phyloP scores from a whole-genome alignment of 345 rosid species.

The Ceriops decandra region DNA sequence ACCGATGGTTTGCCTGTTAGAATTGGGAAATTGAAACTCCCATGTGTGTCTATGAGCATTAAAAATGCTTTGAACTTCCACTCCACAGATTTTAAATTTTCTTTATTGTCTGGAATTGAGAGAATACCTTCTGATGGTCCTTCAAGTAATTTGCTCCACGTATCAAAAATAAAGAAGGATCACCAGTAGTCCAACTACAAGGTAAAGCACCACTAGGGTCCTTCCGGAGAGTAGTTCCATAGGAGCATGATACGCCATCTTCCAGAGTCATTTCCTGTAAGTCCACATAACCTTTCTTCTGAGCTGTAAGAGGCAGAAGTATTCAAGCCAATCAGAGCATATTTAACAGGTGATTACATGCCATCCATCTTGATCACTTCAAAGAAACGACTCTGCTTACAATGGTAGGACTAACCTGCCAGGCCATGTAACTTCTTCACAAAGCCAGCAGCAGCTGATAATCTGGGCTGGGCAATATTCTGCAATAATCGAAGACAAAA shows the following conservation, averaged over 20 bases:
- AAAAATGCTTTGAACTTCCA: too few relatives aligned
- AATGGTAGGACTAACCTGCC: slow-evolving; percentile 39
- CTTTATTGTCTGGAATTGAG: slow-evolving; percentile 1
- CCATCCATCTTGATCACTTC: slow-evolving; percentile 2
- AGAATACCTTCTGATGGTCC: slow-evolving; percentile 63
- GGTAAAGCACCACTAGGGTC: slow-evolving; percentile 53
- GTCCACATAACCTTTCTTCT: slow-evolving; percentile 71
- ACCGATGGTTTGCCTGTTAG: too few relatives aligned
- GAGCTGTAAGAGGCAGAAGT: slow-evolving; percentile 43
- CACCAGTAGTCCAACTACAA: slow-evolving; percentile 72
- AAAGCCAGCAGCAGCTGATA: slow-evolving; percentile 58
- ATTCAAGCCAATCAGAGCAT: slow-evolving; percentile 2
- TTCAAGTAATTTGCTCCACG: slow-evolving; percentile 71
- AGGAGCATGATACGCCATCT: slow-evolving; percentile 35
- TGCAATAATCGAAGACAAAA: slow-evolving; percentile 25
- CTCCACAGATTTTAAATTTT: background rate
- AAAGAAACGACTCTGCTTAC: background rate
- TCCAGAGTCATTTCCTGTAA: slow-evolving; percentile 48
- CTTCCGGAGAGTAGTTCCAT: slow-evolving; percentile 69
- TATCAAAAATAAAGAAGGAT: slow-evolving; percentile 68
- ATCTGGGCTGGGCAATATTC: slow-evolving; percentile 35
- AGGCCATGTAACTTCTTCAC: slow-evolving; percentile 79
- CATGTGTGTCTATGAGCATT: too few relatives aligned
- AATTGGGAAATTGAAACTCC: too few relatives aligned
- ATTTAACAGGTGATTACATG: background rate